Evolutionary conservation across 2,329 filamentous ascomycete genomes (phyloP).

Genomic region (Chaetomium globosum): DNA sequence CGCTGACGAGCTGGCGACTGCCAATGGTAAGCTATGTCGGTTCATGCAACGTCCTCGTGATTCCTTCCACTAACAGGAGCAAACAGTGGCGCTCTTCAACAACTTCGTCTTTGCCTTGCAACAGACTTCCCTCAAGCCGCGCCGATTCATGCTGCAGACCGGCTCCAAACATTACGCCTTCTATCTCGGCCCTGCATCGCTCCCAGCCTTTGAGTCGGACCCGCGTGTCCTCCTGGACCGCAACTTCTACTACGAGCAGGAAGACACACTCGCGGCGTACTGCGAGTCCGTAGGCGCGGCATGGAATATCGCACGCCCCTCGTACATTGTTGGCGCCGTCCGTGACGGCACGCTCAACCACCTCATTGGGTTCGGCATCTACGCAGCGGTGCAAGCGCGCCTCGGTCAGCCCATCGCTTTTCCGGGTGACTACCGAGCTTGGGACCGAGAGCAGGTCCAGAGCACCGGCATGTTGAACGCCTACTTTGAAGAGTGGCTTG

Average conservation of each 20-base stretch:
- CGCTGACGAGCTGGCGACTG: slow-evolving; percentile 52
- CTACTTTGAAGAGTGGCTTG: slow-evolving; percentile 54
- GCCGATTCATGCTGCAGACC: slow-evolving; percentile 53
- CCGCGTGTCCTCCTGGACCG: slow-evolving; percentile 48
- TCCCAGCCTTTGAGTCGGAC: slow-evolving; percentile 51
- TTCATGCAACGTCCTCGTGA: background rate
- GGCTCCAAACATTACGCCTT: slow-evolving; percentile 57
- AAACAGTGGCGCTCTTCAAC: slow-evolving; percentile 43
- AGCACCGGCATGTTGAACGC: slow-evolving; percentile 52
- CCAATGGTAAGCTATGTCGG: slow-evolving; percentile 45
- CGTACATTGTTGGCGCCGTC: slow-evolving; percentile 53
- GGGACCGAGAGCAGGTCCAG: slow-evolving; percentile 48
- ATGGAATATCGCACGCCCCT: slow-evolving; percentile 54
- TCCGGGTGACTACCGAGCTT: slow-evolving; percentile 48
- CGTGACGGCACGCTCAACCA: slow-evolving; percentile 55
- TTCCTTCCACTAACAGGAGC: background rate
- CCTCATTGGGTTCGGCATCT: slow-evolving; percentile 52
- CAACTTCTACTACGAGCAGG: slow-evolving; percentile 60
- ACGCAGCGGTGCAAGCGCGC: slow-evolving; percentile 49
- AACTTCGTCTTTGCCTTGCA: slow-evolving; percentile 53
- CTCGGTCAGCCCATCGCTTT: slow-evolving; percentile 45
- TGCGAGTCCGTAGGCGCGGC: slow-evolving; percentile 43
- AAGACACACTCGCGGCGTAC: slow-evolving; percentile 51
- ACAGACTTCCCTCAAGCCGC: slow-evolving; percentile 39
- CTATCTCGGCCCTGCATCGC: slow-evolving; percentile 49